phyloP scores from a whole-genome alignment of 1,139 yeast genomes.

The Diutina rugosa region DNA sequence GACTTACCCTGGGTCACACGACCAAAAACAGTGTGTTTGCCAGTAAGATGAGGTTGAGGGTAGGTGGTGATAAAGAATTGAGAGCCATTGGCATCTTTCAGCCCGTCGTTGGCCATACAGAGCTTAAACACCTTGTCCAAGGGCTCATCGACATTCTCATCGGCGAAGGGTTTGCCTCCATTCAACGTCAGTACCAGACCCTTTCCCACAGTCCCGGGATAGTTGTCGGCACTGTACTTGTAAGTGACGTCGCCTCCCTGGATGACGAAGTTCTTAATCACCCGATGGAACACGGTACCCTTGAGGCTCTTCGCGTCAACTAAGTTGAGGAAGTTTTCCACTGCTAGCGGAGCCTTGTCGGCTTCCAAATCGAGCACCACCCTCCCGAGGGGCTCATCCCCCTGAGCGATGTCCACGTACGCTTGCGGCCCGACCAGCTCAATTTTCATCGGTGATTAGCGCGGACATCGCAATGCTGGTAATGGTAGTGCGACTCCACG shows the following conservation, averaged over 20 bases:
- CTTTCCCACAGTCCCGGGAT: conserved; percentile 22
- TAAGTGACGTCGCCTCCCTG: conserved; percentile 57
- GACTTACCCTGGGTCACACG: conserved; percentile 49
- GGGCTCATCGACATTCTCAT: conserved; percentile 40
- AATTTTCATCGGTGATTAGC: conserved; percentile 15
- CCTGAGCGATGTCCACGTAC: conserved; percentile 47
- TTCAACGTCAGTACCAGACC: conserved; percentile 39
- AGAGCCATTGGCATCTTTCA: conserved; percentile 45
- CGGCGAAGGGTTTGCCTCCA: conserved; percentile 32
- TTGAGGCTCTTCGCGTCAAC: conserved; percentile 12
- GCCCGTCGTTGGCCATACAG: conserved; percentile 67
- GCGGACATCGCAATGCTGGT: not conserved
- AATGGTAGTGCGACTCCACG: not conserved
- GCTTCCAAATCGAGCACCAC: conserved; percentile 47
- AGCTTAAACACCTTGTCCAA: conserved; percentile 36
- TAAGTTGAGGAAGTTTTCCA: conserved; percentile 38
- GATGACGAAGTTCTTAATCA: conserved; percentile 65
- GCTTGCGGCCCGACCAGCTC: conserved; percentile 22
- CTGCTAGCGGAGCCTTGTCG: conserved; percentile 46
- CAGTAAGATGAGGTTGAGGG: conserved; percentile 60
- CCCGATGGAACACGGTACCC: conserved; percentile 47
- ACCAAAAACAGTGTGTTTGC: conserved; percentile 74
- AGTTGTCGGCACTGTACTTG: conserved; percentile 29
- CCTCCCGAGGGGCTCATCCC: conserved; percentile 38
- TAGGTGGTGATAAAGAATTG: conserved; percentile 73